Percentiles rank a stretch among this genome's conserved stretches.
phyloP scores from a whole-genome alignment of 306 rosid genomes.

The Neltuma alba region DNA sequence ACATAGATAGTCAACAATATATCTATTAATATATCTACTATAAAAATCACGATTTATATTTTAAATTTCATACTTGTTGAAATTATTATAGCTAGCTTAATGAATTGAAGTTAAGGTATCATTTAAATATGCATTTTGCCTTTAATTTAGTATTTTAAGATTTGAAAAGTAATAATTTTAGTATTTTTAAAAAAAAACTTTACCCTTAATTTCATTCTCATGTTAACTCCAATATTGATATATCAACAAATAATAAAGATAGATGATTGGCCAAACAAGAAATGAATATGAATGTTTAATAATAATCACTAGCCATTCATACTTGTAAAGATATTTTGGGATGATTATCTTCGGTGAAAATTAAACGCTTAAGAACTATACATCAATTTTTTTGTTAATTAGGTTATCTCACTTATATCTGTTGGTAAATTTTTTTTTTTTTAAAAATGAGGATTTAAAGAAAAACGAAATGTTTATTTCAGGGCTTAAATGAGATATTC shows the following conservation, averaged over 20 bases:
- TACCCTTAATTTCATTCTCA: neutral
- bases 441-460: neutral
- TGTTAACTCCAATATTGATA: neutral
- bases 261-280: neutral
- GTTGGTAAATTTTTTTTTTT: neutral
- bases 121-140: neutral
- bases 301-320: no score
- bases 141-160: no score
- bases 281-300: no score
- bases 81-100: neutral
- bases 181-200: no score
- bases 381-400: neutral
- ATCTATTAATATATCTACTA: neutral
- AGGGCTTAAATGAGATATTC: neutral
- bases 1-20: neutral
- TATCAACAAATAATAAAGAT: neutral
- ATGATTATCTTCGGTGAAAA: neutral
- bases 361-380: neutral
- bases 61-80: neutral
- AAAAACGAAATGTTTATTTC: neutral
- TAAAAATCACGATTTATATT: neutral
- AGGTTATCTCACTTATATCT: neutral
- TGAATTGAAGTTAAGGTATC: neutral
- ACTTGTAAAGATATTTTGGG: no score
- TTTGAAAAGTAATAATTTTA: no score